These are phyloP conservation scores for Phanerodontia chrysosporium DNA, from an alignment of 768 basidiomycete genomes.

Conservation along the genomic window DNA sequence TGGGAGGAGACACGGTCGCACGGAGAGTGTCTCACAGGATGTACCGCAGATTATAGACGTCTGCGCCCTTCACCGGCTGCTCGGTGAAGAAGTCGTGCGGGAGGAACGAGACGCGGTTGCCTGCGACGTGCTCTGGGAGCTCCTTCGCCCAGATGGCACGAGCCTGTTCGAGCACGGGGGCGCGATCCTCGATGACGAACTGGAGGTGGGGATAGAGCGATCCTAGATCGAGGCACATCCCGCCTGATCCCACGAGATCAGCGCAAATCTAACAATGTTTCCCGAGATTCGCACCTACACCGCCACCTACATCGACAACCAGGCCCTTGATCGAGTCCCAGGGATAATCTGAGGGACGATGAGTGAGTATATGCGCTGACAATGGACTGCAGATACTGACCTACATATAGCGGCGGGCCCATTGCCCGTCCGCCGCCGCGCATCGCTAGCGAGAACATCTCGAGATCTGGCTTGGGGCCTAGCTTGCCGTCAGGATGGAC, in stretches of 20 bases:
- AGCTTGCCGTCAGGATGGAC: slow-evolving; percentile 5
- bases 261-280: neutral
- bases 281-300: slow-evolving; percentile 6
- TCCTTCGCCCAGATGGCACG: slow-evolving; percentile 7
- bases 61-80: slow-evolving; percentile 13
- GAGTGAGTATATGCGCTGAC: neutral
- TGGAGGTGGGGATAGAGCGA: slow-evolving; percentile 14
- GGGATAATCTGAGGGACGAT: slow-evolving; percentile 9
- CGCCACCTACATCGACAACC: slow-evolving; percentile 15
- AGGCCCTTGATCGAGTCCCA: slow-evolving; percentile 8
- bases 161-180: slow-evolving; percentile 11
- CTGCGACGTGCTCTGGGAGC: neutral
- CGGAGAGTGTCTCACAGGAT: slow-evolving; percentile 4
- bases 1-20: no score
- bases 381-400: neutral
- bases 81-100: slow-evolving; percentile 15
- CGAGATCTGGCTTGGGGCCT: neutral
- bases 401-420: slow-evolving; percentile 4
- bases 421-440: slow-evolving; percentile 10
- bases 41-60: slow-evolving; percentile 12
- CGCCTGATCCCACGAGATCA: neutral
- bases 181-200: slow-evolving; percentile 20
- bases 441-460: slow-evolving; percentile 12
- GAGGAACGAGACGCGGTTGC: slow-evolving; percentile 1
- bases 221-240: slow-evolving; percentile 12